phyloP scores from a whole-genome alignment of 2,329 filamentous ascomycete genomes.

The Cladophialophora chaetospira region DNA sequence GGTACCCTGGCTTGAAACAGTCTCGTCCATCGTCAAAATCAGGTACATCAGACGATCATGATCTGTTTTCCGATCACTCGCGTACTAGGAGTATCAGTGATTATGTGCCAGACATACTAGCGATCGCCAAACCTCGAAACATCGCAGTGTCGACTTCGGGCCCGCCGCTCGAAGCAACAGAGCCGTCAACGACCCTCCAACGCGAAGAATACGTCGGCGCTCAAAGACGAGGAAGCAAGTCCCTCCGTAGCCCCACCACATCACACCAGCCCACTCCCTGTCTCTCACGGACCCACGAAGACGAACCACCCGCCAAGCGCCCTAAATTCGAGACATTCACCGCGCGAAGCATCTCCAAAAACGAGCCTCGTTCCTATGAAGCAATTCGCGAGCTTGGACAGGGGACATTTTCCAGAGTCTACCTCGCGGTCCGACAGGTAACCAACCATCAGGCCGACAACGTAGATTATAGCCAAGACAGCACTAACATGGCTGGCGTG shows the following conservation, averaged over 20 bases:
- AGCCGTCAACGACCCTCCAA: conserved; percentile 58
- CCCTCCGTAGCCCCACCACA: conserved; percentile 68
- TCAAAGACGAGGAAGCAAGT: conserved; percentile 69
- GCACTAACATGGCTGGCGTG: conserved; percentile 47
- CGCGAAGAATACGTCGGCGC: conserved; percentile 81
- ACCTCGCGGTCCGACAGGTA: conserved; percentile 81
- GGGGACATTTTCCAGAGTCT: conserved; percentile 93
- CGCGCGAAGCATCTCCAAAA: conserved; percentile 65
- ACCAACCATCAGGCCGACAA: conserved; percentile 49
- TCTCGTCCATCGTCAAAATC: conserved; percentile 18
- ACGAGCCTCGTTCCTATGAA: conserved; percentile 75
- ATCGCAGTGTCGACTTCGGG: conserved; percentile 69
- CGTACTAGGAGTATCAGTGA: conserved; percentile 87
- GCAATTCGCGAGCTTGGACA: conserved; percentile 80
- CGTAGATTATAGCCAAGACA: conserved; percentile 39
- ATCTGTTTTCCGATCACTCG: conserved; percentile 34
- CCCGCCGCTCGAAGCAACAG: conserved; percentile 50
- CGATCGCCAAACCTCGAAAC: conserved; percentile 67
- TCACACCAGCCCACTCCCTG: conserved; percentile 67
- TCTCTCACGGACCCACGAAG: conserved; percentile 48
- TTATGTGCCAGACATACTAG: conserved; percentile 73
- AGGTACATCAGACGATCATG: conserved; percentile 25
- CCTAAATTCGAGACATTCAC: conserved; percentile 64
- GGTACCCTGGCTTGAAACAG: conserved; percentile 47
- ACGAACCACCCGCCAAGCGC: conserved; percentile 29